Evolutionary conservation across 1,284 basidiomycete species (phyloP).

Genomic region (Rhodotorula sp.): DNA sequence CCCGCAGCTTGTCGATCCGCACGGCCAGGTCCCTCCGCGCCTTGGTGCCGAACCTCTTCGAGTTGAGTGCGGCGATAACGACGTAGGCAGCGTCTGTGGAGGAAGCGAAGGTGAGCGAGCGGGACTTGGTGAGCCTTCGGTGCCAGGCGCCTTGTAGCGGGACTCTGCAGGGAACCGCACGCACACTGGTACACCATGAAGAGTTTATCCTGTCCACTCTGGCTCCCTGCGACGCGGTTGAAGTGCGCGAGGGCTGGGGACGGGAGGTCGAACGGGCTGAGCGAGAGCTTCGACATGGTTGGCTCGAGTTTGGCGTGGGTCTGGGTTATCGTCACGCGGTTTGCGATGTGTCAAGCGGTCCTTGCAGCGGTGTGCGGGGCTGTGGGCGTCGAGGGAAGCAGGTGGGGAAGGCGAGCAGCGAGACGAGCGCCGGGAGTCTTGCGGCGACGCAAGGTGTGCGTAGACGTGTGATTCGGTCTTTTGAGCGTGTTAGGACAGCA

Average conservation of each 20-base stretch:
- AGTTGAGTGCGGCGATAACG: constrained; percentile 19
- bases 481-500: too few relatives aligned
- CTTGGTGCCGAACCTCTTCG: constrained; percentile 30
- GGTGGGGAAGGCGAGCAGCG: too few relatives aligned
- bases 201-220: constrained; percentile 41
- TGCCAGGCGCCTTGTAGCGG: not conserved
- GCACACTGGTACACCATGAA: constrained; percentile 42
- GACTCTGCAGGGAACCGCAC: not conserved
- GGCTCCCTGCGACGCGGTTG: constrained; percentile 34
- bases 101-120: not conserved
- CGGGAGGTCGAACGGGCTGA: constrained; percentile 36
- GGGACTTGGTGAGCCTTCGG: not conserved
- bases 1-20: constrained; percentile 37
- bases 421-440: too few relatives aligned
- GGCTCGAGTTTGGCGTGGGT: not conserved
- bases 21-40: constrained; percentile 30
- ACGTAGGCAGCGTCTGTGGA: constrained; percentile 30
- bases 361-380: too few relatives aligned
- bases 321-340: not conserved
- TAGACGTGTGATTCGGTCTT: too few relatives aligned
- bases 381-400: too few relatives aligned
- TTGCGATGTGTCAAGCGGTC: not conserved
- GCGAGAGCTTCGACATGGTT: constrained; percentile 15
- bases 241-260: constrained; percentile 34
- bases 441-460: too few relatives aligned